A percentile compares a stretch with the other conserved stretches of the same genome.
These are phyloP conservation scores for Amyloporia xantha DNA, from an alignment of 768 basidiomycete species.

Conservation along the genomic window DNA sequence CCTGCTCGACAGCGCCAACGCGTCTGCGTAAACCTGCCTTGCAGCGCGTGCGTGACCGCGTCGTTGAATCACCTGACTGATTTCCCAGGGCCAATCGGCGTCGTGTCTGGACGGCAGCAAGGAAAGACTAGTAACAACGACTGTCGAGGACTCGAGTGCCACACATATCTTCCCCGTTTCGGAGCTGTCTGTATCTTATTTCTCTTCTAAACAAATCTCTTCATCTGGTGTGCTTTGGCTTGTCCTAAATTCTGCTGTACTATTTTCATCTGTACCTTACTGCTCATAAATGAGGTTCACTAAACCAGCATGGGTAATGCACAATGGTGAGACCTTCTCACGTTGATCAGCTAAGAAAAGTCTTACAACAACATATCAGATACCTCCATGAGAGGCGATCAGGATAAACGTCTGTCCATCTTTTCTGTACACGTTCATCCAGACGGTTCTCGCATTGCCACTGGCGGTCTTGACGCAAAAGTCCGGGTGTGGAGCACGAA, in stretches of 20 bases:
- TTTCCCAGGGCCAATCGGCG: too few species aligned
- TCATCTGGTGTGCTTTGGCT: too few species aligned
- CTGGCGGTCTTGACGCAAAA: constrained; percentile 92
- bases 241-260: not conserved
- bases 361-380: constrained; percentile 22
- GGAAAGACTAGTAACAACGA: not conserved
- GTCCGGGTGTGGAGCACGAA: constrained; percentile 97
- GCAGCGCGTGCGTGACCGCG: too few species aligned
- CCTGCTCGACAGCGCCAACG: too few species aligned
- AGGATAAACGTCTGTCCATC: constrained; percentile 70
- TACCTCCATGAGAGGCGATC: constrained; percentile 51
- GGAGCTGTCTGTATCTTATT: too few species aligned
- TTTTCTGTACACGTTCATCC: constrained; percentile 94
- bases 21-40: too few species aligned
- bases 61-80: too few species aligned
- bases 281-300: constrained; percentile 64
- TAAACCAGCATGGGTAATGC: constrained; percentile 83
- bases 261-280: not conserved
- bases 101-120: not conserved
- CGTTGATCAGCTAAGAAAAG: not conserved
- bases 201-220: too few species aligned
- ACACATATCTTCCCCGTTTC: not conserved
- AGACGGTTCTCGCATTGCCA: constrained; percentile 94
- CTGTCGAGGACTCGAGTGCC: not conserved
- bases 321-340: constrained; percentile 46